Percentiles rank a stretch among this genome's conserved stretches.
phyloP scores from a whole-genome alignment of 2,329 filamentous ascomycete species.

The Claviceps maximensis region DNA sequence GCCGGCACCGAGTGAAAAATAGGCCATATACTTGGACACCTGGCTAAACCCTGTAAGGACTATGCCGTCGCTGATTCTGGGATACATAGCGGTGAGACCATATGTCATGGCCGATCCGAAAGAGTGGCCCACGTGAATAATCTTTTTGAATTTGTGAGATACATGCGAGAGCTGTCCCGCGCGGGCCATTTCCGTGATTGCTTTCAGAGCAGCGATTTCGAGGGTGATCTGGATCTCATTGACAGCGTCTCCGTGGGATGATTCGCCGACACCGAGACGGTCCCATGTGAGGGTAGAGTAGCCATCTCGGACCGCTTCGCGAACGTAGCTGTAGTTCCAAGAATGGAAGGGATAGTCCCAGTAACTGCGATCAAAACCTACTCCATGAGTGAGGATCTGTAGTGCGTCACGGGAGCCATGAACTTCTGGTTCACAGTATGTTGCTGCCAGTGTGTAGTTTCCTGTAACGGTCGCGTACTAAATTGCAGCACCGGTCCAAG shows the following conservation, averaged over 20 bases:
- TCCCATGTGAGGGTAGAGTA: slow-evolving; percentile 50
- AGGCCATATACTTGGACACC: slow-evolving; percentile 28
- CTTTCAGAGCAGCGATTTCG: slow-evolving; percentile 43
- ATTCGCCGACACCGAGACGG: slow-evolving; percentile 46
- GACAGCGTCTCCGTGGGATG: slow-evolving; percentile 44
- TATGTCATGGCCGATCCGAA: slow-evolving; percentile 49
- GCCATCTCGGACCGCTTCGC: slow-evolving; percentile 38
- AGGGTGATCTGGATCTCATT: slow-evolving; percentile 44
- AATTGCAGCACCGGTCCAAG: background rate
- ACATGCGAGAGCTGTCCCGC: slow-evolving; percentile 29
- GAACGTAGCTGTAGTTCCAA: slow-evolving; percentile 50
- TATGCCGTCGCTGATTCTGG: slow-evolving; percentile 41
- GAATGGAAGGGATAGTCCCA: slow-evolving; percentile 46
- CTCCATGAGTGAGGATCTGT: slow-evolving; percentile 29
- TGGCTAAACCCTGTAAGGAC: slow-evolving; percentile 47
- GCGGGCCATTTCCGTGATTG: slow-evolving; percentile 37
- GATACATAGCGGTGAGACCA: slow-evolving; percentile 37
- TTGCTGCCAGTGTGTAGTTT: slow-evolving; percentile 43
- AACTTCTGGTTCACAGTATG: slow-evolving; percentile 44
- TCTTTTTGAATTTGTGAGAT: slow-evolving; percentile 23
- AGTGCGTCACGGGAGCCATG: slow-evolving; percentile 22
- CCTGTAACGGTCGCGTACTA: slow-evolving; percentile 37
- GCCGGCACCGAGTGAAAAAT: slow-evolving; percentile 32
- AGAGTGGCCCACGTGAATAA: slow-evolving; percentile 50
- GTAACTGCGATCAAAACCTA: slow-evolving; percentile 35